Conservation (phyloP, 257 asterid species). For the Primulina tabacum region DNA sequence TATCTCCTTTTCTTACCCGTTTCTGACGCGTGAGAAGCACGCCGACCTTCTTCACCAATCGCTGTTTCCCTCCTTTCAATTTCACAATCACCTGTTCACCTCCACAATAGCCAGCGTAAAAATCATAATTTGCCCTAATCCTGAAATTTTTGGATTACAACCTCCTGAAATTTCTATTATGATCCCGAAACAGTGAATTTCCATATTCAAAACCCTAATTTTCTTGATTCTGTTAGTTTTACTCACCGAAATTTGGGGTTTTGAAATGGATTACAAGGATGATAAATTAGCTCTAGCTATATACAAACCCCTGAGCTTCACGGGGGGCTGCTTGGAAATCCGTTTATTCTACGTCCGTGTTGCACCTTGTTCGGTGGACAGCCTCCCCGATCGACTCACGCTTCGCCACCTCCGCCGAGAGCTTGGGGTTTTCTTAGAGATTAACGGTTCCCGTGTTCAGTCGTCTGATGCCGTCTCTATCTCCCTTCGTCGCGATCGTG, state of each 20-base stretch:
- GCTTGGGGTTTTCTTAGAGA: conserved; percentile 50
- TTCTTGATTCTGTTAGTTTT: conserved; percentile 4
- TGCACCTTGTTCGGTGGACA: conserved; percentile 51
- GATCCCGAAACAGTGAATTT: conserved; percentile 8
- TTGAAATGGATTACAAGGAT: conserved; percentile 45
- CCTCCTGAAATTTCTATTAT: not conserved
- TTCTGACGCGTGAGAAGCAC: conserved; percentile 27
- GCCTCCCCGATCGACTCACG: conserved; percentile 51
- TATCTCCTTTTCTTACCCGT: conserved; percentile 18
- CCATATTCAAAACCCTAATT: not conserved
- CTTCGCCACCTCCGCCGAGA: conserved; percentile 67
- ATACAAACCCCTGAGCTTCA: conserved; percentile 45
- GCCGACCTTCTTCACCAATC: conserved; percentile 20
- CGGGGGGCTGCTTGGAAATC: conserved; percentile 63
- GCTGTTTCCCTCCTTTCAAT: not conserved
- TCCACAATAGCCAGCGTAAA: not conserved
- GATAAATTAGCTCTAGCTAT: conserved; percentile 49
- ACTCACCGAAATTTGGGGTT: conserved; percentile 20
- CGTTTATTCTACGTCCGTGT: conserved; percentile 67
- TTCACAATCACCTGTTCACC: conserved; percentile 22
- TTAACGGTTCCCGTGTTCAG: conserved; percentile 56
- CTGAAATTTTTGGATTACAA: not conserved
- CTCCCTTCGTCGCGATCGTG: conserved; percentile 64
- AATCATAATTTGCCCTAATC: conserved; percentile 20
- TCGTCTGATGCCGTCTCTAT: conserved; percentile 53